Base-by-base conservation (phyloP, 108 stramenopile species). In the Nitzschia putrida region DNA sequence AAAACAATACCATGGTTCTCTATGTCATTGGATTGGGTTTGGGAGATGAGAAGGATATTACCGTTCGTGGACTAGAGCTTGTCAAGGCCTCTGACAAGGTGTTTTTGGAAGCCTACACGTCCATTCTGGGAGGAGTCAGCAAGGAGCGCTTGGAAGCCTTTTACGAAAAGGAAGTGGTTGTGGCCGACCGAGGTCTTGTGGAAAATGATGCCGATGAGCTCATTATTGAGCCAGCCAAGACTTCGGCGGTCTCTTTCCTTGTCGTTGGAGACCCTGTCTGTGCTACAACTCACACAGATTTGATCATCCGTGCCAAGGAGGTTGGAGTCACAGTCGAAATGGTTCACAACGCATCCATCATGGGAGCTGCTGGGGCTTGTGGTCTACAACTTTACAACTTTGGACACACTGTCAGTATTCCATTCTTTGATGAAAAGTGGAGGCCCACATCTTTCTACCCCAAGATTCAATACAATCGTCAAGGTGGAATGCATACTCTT, bases 241-340 rank as follows among this genome's bases (percentile, higher is more conserved):
- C 91, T 20, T 72, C 80, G 44, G 82, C 92, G 20, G 97, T 99
- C 1, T 83, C 96, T 0, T 90, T 99, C 61, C 82, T 99, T 16
- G 98, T 99, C 8, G 99, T 99, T 0, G 99, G 99, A 11, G 99
- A 99, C 74, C 97, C 97, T 4, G 89, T 99, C 8, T 97, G 97
- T 65, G 98, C 98, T 11, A 99, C 98, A 12, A 99, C 98, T 6
- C 98, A 99, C 71, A 91, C 97, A 7, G 98, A 99, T 77, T 86
- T 99, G 23, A 92, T 96, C 68, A 69, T 98, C 29, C 84, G 98
- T 20, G 95, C 95, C 10, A 75, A 77, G 60, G 81, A 93, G 65
- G 57, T 69, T 21, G 89, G 85, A 26, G 81, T 90, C 40, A 61
- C 80, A 43, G 98, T 98, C 10, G 90, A 98, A 61, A 82, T 99